Evolutionary conservation across 768 basidiomycete species (phyloP).

Genomic region (Mrakia frigida): DNA sequence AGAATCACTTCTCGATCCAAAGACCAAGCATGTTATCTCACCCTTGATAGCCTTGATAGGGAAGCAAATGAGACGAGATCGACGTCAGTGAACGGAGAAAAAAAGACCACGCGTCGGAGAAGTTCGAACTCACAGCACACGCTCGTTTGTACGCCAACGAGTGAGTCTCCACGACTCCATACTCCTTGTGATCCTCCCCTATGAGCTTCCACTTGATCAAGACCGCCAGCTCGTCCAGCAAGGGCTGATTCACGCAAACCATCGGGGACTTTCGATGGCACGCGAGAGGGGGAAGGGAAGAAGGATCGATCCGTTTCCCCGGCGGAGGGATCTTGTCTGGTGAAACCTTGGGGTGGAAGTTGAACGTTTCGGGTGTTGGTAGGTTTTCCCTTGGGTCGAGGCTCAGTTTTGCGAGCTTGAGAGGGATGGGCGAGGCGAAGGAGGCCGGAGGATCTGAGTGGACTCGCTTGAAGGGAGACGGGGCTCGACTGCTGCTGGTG

Average conservation of each 20-base stretch:
- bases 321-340: background rate
- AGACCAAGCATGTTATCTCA: background rate
- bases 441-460: background rate
- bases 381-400: background rate
- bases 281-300: conserved; percentile 49
- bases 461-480: background rate
- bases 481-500: background rate
- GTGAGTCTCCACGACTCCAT: conserved; percentile 29
- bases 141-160: conserved; percentile 45
- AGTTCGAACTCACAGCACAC: background rate
- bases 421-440: background rate
- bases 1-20: background rate
- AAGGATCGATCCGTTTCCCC: background rate
- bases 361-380: conserved; percentile 8
- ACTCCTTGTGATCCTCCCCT: conserved; percentile 2
- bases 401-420: background rate
- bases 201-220: conserved; percentile 44
- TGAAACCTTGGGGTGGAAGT: background rate
- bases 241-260: conserved; percentile 61
- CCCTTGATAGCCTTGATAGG: background rate
- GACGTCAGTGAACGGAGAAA: background rate
- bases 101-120: background rate
- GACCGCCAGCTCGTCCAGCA: conserved; percentile 57
- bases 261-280: conserved; percentile 63
- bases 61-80: background rate